These are phyloP conservation scores for Thalassia testudinum DNA, from an alignment of 116 monocot species.

Conservation along the genomic window DNA sequence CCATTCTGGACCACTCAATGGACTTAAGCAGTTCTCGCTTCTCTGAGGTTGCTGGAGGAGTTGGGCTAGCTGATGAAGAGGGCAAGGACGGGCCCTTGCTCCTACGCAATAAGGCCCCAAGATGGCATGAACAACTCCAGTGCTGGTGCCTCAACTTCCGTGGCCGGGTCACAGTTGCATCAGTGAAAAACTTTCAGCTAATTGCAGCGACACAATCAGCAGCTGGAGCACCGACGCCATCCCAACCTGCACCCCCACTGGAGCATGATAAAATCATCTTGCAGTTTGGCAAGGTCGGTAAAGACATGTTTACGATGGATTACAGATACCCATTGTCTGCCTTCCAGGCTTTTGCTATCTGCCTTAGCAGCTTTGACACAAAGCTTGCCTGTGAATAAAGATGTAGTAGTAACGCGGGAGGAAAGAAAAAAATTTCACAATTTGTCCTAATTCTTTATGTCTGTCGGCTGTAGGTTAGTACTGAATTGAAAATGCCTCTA, in stretches of 20 bases:
- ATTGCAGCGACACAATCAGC: constrained; percentile 45
- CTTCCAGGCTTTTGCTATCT: constrained; percentile 65
- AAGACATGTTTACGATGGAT: constrained; percentile 83
- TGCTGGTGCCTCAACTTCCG: constrained; percentile 87
- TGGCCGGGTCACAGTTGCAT: constrained; percentile 61
- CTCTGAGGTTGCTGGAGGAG: constrained; percentile 19
- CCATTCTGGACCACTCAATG: constrained; percentile 22
- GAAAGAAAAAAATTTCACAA: too few relatives aligned
- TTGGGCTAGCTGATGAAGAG: constrained; percentile 9
- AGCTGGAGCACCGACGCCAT: constrained; percentile 41
- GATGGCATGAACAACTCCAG: constrained; percentile 77
- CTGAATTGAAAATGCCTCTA: too few relatives aligned
- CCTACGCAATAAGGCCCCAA: constrained; percentile 62
- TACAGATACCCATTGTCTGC: constrained; percentile 72
- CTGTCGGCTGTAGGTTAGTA: too few relatives aligned
- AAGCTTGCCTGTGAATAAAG: constrained; percentile 80
- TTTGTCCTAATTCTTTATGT: too few relatives aligned
- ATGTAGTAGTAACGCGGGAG: too few relatives aligned
- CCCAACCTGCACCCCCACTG: constrained; percentile 23
- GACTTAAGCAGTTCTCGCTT: constrained; percentile 54
- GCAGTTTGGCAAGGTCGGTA: constrained; percentile 75
- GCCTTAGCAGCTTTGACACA: constrained; percentile 71
- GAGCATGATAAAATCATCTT: constrained; percentile 71
- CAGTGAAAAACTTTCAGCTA: constrained; percentile 83
- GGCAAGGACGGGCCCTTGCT: constrained; percentile 33